Conservation (phyloP, 805 yeast genomes). For the Zygotorulaspora florentina region DNA sequence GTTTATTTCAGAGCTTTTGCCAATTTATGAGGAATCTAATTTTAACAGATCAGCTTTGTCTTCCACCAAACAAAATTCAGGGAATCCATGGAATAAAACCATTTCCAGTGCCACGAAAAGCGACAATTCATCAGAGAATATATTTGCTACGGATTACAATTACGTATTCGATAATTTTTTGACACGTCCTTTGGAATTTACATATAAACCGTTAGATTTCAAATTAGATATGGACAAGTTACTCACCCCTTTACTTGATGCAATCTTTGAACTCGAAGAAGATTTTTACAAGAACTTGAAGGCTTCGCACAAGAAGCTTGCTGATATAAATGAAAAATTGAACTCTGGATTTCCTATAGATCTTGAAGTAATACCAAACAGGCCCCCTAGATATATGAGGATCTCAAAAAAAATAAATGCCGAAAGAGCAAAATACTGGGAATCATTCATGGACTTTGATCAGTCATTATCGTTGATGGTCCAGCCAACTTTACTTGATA, state of each 20-base stretch:
- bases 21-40: slow-evolving; percentile 29
- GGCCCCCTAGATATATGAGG: slow-evolving; percentile 18
- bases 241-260: slow-evolving; percentile 17
- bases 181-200: slow-evolving; percentile 22
- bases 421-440: slow-evolving; percentile 18
- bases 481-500: slow-evolving; percentile 24
- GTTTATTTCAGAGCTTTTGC: slow-evolving; percentile 27
- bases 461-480: slow-evolving; percentile 5
- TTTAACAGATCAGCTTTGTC: slow-evolving; percentile 27
- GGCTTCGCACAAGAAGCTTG: slow-evolving; percentile 8
- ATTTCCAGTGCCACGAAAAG: slow-evolving; percentile 16
- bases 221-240: slow-evolving; percentile 20
- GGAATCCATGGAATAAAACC: slow-evolving; percentile 20
- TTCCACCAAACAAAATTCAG: slow-evolving; percentile 18
- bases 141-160: slow-evolving; percentile 22
- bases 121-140: slow-evolving; percentile 10
- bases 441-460: slow-evolving; percentile 2
- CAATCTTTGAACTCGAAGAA: slow-evolving; percentile 24
- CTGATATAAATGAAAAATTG: slow-evolving; percentile 14
- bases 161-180: slow-evolving; percentile 20
- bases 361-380: slow-evolving; percentile 8
- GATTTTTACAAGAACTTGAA: slow-evolving; percentile 19
- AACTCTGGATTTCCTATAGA: slow-evolving; percentile 19
- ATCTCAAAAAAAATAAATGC: slow-evolving; percentile 11
- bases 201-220: slow-evolving; percentile 13